Evolutionary conservation across 2,329 filamentous ascomycete genomes (phyloP), one percentile per base, ranked within the genome.

Genomic region (Pseudocercospora crystallina): DNA sequence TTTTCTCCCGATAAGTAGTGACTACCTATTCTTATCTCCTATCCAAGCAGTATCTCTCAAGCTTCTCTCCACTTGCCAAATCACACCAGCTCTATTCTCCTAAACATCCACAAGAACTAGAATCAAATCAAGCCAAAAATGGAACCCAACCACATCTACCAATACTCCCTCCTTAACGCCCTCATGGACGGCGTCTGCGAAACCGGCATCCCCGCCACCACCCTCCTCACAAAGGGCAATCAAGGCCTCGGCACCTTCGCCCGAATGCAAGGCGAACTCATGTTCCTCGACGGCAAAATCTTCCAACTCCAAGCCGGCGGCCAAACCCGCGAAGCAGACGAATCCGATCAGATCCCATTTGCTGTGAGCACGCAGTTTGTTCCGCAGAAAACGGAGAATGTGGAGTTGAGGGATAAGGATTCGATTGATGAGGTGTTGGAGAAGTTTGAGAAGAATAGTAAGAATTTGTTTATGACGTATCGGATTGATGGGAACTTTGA

Each of bases 241-340:
- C 70, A 77, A 67, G 77, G 76, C 51, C 70, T 80, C 8, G 76
- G 76, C 51, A 74, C 75, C 31, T 78, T 75, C 54, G 61, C 65
- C 1, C 61, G 62, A 31, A 73, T 76, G 63, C 65, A 75, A 54
- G 74, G 74, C 44, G 74, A 75, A 52, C 62, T 76, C 10, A 49
- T 76, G n/a, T 64, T 74, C 33, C 59, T 76, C 8, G 71, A 76
- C 51, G 67, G 64, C 48, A 65, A 60, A 29, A 65, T 71, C 15
- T 75, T 75, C 57, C 72, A 76, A 53, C 63, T 76, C 7, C 67
- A 69, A 58, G 60, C 68, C 5, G 65, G 69, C 46, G 70, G 69
- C 43, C 59, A 63, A 12, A 62, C 71, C 1, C 60, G 65, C 2
- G 61, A 63, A 49, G 71, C 69, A n/a, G 53, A 59, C 8, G 49